A percentile compares a stretch with the other conserved stretches of the same genome.
These are phyloP conservation scores for Prunus yedoensis DNA, from an alignment of 331 rosid species.

Conservation along the genomic window DNA sequence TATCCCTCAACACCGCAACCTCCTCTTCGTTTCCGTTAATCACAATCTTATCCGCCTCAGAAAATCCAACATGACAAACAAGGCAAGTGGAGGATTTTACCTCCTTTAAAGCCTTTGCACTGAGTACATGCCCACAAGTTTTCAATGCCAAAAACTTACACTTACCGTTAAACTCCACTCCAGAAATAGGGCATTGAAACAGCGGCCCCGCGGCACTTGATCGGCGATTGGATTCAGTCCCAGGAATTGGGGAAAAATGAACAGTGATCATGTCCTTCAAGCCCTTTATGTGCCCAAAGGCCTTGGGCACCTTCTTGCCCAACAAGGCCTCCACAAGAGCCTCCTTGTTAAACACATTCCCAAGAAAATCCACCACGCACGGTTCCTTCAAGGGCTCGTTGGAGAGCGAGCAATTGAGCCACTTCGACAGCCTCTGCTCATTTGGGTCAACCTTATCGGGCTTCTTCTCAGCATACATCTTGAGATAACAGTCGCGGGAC, in stretches of 20 bases:
- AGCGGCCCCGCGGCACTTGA: slow-evolving; percentile 22
- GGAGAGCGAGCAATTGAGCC: slow-evolving; percentile 77
- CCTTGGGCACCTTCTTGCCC: slow-evolving; percentile 86
- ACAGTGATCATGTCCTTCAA: slow-evolving; percentile 80
- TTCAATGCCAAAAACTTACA: slow-evolving; percentile 65
- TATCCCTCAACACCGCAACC: slow-evolving; percentile 72
- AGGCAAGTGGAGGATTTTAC: slow-evolving; percentile 68
- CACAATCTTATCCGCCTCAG: slow-evolving; percentile 59
- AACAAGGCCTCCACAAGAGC: slow-evolving; percentile 73
- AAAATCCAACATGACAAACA: slow-evolving; percentile 65
- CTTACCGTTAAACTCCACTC: slow-evolving; percentile 88
- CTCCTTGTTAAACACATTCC: slow-evolving; percentile 81
- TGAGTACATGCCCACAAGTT: slow-evolving; percentile 92
- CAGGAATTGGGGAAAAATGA: slow-evolving; percentile 45
- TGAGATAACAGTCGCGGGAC: slow-evolving; percentile 94
- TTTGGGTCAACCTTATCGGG: slow-evolving; percentile 90
- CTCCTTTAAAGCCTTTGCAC: slow-evolving; percentile 86
- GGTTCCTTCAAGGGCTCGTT: slow-evolving; percentile 87
- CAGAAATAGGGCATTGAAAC: slow-evolving; percentile 84
- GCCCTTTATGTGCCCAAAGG: slow-evolving; percentile 80
- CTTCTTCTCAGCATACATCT: slow-evolving; percentile 88
- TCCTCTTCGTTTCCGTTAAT: slow-evolving; percentile 88
- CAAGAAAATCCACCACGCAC: slow-evolving; percentile 77
- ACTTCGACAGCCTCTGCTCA: slow-evolving; percentile 85
- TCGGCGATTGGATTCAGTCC: slow-evolving; percentile 22